phyloP scores from a whole-genome alignment of 495 filamentous ascomycete species.

The Cercophora sp. region DNA sequence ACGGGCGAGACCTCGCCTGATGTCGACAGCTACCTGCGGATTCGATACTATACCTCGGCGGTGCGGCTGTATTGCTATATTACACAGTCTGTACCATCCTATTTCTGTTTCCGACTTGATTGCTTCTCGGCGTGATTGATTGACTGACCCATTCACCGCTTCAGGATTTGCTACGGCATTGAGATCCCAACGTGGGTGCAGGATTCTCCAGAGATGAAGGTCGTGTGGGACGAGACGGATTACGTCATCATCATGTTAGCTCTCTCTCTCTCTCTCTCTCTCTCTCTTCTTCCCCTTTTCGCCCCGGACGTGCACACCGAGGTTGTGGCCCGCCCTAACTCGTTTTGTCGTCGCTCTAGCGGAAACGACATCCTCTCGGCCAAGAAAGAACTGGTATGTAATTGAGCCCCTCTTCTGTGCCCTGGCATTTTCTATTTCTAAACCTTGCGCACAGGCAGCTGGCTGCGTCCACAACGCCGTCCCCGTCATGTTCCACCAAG shows the following conservation, averaged over 20 bases:
- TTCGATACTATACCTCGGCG: conserved; percentile 6
- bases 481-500: conserved; percentile 6
- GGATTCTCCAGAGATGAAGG: conserved; percentile 4
- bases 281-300: background rate
- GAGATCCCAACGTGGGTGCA: background rate
- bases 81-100: background rate
- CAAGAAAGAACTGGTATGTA: conserved; percentile 2
- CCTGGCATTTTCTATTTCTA: background rate
- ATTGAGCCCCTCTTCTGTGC: background rate
- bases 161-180: background rate
- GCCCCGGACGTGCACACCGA: background rate
- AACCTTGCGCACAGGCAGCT: no score
- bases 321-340: background rate
- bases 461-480: conserved; percentile 8
- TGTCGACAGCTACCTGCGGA: background rate
- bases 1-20: conserved; percentile 1
- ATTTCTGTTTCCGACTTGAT: background rate
- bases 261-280: background rate
- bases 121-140: background rate
- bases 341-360: background rate
- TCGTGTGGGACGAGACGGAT: conserved; percentile 4
- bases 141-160: background rate
- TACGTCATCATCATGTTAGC: conserved; percentile 3
- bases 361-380: conserved; percentile 2
- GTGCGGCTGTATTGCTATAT: conserved; percentile 7